Conservation (phyloP, 306 rosid species). For the Fragaria vesca region DNA sequence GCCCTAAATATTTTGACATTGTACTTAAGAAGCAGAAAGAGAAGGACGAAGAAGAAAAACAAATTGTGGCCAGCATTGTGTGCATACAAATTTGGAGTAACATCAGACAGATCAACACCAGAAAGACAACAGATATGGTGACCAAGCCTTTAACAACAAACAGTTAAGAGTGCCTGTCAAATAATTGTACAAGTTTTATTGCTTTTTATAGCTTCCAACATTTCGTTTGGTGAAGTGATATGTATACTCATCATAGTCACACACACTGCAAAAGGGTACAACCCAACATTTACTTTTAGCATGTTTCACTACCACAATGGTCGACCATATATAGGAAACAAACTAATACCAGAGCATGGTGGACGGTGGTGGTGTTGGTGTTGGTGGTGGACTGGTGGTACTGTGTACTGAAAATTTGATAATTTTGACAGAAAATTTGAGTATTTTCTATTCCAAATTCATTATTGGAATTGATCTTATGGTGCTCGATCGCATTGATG, state of each 20-base stretch:
- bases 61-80: slow-evolving; percentile 32
- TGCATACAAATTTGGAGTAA: slow-evolving; percentile 32
- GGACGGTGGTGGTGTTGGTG: background rate
- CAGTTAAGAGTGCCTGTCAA: slow-evolving; percentile 42
- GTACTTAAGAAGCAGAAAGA: background rate
- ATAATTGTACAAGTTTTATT: slow-evolving; percentile 38
- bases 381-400: background rate
- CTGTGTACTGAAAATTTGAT: background rate
- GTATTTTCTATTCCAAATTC: background rate
- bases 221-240: slow-evolving; percentile 21
- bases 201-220: slow-evolving; percentile 29
- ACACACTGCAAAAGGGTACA: slow-evolving; percentile 23
- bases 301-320: slow-evolving; percentile 33
- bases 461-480: background rate
- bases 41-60: background rate
- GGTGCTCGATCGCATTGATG: background rate
- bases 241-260: slow-evolving; percentile 11
- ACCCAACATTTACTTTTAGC: slow-evolving; percentile 41
- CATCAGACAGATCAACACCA: slow-evolving; percentile 23
- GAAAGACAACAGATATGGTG: slow-evolving; percentile 21
- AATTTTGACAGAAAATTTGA: background rate
- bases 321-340: background rate
- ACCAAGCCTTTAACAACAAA: slow-evolving; percentile 27
- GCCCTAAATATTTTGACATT: background rate
- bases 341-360: background rate